Evolutionary conservation across 352 stramenopile species (phyloP).

Genomic region (Pythium periplocum): DNA sequence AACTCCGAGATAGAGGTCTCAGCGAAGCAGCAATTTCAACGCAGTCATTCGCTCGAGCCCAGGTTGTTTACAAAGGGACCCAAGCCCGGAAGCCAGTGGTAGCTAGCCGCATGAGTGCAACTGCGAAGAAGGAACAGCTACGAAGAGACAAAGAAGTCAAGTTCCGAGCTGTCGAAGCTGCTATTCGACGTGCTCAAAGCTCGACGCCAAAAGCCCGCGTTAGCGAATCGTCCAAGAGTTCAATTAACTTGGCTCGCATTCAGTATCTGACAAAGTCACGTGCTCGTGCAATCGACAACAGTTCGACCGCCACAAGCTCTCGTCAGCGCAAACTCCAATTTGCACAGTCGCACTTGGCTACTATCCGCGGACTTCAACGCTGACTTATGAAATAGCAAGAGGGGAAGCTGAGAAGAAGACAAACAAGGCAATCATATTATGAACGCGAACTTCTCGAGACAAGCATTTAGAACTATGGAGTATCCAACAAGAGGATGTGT

Average conservation of each 20-base stretch:
- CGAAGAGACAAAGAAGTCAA: slow-evolving; percentile 34
- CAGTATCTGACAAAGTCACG: too few relatives aligned
- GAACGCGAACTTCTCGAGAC: too few relatives aligned
- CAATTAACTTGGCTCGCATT: too few relatives aligned
- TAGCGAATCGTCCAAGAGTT: too few relatives aligned
- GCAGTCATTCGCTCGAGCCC: too few relatives aligned
- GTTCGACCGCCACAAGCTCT: too few relatives aligned
- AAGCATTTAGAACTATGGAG: too few relatives aligned
- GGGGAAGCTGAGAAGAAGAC: background rate
- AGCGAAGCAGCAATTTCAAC: background rate
- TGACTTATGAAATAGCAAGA: slow-evolving; percentile 3
- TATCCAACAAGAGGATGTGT: too few relatives aligned
- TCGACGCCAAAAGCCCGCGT: too few relatives aligned
- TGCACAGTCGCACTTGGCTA: slow-evolving; percentile 20
- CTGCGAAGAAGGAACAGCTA: slow-evolving; percentile 5
- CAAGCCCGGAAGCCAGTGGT: too few relatives aligned
- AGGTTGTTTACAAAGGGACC: too few relatives aligned
- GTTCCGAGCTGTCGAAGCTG: slow-evolving; percentile 31
- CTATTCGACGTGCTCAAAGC: slow-evolving; percentile 13
- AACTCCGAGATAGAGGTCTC: background rate
- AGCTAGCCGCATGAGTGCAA: background rate
- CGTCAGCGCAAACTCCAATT: slow-evolving; percentile 16
- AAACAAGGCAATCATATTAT: background rate
- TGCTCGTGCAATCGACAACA: too few relatives aligned
- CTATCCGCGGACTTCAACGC: slow-evolving; percentile 12